Base-by-base conservation (phyloP, 2,329 filamentous ascomycete species). In the Penicillium sp. region DNA sequence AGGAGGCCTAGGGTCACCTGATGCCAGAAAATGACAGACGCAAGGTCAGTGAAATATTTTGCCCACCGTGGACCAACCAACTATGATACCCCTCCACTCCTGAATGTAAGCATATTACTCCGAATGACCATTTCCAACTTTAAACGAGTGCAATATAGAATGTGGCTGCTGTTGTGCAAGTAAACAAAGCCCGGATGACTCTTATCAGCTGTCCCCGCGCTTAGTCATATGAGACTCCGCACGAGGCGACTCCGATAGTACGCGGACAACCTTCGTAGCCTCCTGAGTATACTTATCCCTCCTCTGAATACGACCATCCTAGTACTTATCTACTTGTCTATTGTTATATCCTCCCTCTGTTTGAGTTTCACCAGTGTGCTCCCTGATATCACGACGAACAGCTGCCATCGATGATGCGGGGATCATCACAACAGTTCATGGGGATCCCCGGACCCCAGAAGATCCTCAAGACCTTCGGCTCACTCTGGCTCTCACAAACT, bases 381-480 rank as follows among this genome's bases (percentile, higher is more conserved):
- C 27, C 41, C 33, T 16, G 23, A 9, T 7, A 38, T 15, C 11
- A 40, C 40, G 27, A 19, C 11, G 25, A 41, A 7, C n/a, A 2
- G 3, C 25, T 8, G 27, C 38, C 23, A 46, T 33, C 25, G 13
- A 58, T 27, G 46, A 66, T 69, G 62, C 63, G 61, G 57, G 62
- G 58, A 52, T 57, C 47, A 46, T 50, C 52, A 27, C 63, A 66
- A 44, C 62, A 63, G 38, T 56, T 65, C 34, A 57, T 66, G 54
- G 59, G 58, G 31, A 54, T 74, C 43, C 72, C 72, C 33, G 71
- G 71, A 21, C 72, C 72, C 38, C 72, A 74, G 58, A 65, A 70
- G 58, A 68, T 75, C 53, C 64, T 75, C 36, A 70, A 71, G 55
- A 64, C 66, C 41, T 34, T 74, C 48, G 65, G 70, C 27, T 68